Base-by-base conservation (phyloP, 805 yeast species). In the Maudiozyma bulderi region DNA sequence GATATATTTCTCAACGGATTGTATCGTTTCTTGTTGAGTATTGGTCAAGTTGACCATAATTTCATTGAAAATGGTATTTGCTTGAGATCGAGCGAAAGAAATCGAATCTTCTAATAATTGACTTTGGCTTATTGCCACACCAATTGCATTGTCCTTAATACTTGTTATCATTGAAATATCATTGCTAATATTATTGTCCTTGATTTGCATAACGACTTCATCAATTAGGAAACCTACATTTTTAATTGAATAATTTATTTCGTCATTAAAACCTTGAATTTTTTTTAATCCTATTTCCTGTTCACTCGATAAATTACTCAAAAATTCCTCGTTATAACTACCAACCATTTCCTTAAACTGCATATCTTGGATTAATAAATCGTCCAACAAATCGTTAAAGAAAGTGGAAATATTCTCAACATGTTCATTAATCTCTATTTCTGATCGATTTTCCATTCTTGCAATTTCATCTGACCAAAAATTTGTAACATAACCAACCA, bases 401-500 rank as follows among this genome's bases (percentile, higher is more conserved):
- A 39, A 37, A 10, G 38, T 29, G 8, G 39, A 34, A 10, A 49
- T 37, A 20, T 47, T 15, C 2, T 32, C 14, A 34, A 52, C 11
- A 35, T 43, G 40, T 7, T 13, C 31, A 7, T 26, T 32, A 8
- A 41, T 14, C 8, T n/a, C 38, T 8, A 28, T 14, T 11, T 44
- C 55, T 6, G 53, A 40, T 28, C 50, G 34, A 1, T 43, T 46
- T 13, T 50, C 32, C 20, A 52, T 20, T 1, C 52, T 45, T 8
- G 52, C 40, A 10, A 56, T 40, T 20, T 54, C 46, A n/a, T 47
- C 13, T 5, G 40, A 47, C 46, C 60, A 40, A 32, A 49, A 39
- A 1, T 47, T 45, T 47, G 55, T 56, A 10, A 62, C 51, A 8
- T 54, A 53, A 5, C 53, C 58, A 51, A 65, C 67, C 40, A 60